Percentiles rank a stretch among this genome's conserved stretches.
Evolutionary conservation across 2,329 filamentous ascomycete genomes (phyloP).

Genomic region (Decorospora gaudefroyi): DNA sequence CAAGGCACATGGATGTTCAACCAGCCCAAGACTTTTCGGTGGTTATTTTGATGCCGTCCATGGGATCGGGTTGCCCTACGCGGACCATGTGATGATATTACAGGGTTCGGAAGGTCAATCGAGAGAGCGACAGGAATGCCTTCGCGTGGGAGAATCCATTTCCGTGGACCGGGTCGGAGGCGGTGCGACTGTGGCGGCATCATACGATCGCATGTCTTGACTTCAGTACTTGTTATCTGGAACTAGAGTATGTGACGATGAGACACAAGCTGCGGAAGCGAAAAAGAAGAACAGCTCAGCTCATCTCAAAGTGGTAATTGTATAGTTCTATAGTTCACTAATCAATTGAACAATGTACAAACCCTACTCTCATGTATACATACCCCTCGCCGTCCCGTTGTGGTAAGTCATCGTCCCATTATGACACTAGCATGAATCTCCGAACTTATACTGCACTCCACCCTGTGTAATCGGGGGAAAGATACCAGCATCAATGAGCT

Average conservation of each 20-base stretch:
- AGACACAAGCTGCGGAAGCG: too few relatives aligned
- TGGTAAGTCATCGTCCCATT: constrained; percentile 5
- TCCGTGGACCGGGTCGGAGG: not conserved
- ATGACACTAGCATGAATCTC: constrained; percentile 21
- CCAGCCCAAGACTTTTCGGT: constrained; percentile 12
- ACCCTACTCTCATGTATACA: not conserved
- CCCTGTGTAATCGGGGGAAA: constrained; percentile 50
- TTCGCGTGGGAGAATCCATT: not conserved
- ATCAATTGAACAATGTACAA: constrained; percentile 4
- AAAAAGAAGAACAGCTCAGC: too few relatives aligned
- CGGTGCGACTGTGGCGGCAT: constrained; percentile 6
- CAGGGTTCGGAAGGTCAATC: too few relatives aligned
- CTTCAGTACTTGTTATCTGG: too few relatives aligned
- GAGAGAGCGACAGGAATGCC: too few relatives aligned
- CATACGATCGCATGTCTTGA: not conserved
- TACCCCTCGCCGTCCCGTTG: not conserved
- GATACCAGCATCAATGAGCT: constrained; percentile 55
- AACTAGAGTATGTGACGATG: too few relatives aligned
- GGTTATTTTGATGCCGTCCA: constrained; percentile 9
- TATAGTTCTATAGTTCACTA: not conserved
- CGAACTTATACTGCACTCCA: constrained; percentile 30
- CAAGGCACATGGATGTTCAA: not conserved
- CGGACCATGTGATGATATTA: too few relatives aligned
- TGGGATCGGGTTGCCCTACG: too few relatives aligned
- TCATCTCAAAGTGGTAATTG: too few relatives aligned